These are phyloP conservation scores for Botryotinia calthae DNA, from an alignment of 2,329 filamentous ascomycete species.

Conservation along the genomic window DNA sequence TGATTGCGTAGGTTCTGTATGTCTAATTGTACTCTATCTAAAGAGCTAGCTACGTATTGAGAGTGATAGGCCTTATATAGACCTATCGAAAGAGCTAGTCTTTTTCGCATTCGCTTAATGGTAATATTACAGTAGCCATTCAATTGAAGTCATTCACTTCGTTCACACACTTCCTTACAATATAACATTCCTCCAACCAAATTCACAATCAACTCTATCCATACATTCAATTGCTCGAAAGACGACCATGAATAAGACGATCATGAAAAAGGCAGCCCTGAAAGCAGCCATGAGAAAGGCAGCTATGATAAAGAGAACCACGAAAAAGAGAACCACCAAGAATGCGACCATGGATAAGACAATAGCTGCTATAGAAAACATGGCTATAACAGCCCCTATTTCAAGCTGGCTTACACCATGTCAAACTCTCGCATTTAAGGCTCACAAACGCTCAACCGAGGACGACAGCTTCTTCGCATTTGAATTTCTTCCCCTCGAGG, in stretches of 20 bases:
- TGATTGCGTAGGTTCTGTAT: too few species aligned
- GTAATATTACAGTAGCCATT: too few species aligned
- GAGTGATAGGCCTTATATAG: too few species aligned
- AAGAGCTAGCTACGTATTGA: too few species aligned
- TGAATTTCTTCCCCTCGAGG: not conserved
- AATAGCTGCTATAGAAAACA: not conserved
- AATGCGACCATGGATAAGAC: not conserved
- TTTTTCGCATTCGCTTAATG: too few species aligned
- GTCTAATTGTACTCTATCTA: too few species aligned
- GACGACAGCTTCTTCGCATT: not conserved
- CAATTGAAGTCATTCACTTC: too few species aligned
- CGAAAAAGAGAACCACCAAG: fast-evolving
- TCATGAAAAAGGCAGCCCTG: not conserved
- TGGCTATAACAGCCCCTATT: not conserved
- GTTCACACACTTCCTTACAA: not conserved
- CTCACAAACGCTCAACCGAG: not conserved
- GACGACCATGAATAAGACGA: not conserved
- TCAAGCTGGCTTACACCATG: not conserved
- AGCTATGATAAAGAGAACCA: not conserved
- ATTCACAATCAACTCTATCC: too few species aligned
- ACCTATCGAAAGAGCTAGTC: too few species aligned
- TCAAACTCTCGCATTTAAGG: not conserved
- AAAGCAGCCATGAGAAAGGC: too few species aligned
- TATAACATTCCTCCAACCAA: not conserved
- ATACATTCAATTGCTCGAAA: not conserved